These are phyloP conservation scores for Agastache rugosa DNA, from an alignment of 257 asterid genomes.

Conservation along the genomic window DNA sequence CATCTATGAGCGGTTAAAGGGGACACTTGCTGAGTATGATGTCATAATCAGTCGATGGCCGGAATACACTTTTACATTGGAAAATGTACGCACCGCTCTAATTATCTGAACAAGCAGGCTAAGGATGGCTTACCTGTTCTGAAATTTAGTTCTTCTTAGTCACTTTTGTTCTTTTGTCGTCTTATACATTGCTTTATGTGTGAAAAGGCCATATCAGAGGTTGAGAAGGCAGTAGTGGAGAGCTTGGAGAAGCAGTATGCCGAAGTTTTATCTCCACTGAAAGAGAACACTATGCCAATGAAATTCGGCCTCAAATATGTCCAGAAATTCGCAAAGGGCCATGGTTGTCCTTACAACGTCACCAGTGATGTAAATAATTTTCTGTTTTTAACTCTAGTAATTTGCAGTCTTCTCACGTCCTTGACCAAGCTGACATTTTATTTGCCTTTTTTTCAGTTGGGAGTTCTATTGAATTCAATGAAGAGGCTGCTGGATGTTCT, in stretches of 20 bases:
- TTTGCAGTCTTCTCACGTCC: background rate
- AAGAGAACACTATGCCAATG: conserved; percentile 76
- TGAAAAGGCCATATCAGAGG: conserved; percentile 81
- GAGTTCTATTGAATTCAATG: conserved; percentile 81
- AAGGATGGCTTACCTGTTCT: conserved; percentile 4
- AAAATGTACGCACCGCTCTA: conserved; percentile 48
- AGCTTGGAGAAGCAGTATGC: conserved; percentile 86
- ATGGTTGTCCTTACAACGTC: conserved; percentile 50
- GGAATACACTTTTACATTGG: conserved; percentile 77
- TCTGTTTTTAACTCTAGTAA: background rate
- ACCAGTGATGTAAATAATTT: conserved; percentile 60
- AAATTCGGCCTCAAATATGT: conserved; percentile 88
- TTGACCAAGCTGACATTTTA: background rate
- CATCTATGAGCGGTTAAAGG: conserved; percentile 73
- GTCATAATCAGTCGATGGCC: conserved; percentile 93
- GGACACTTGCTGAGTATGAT: conserved; percentile 76
- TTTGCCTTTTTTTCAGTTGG: conserved; percentile 64
- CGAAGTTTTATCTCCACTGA: conserved; percentile 81
- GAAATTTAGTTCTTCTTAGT: background rate
- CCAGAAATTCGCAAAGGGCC: conserved; percentile 81
- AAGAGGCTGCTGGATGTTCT: conserved; percentile 83
- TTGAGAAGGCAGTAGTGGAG: conserved; percentile 84
- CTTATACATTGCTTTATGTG: background rate
- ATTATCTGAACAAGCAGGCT: too few relatives aligned
- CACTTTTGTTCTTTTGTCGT: background rate